phyloP scores from a whole-genome alignment of 345 rosid species.

The Aegle marmelos region DNA sequence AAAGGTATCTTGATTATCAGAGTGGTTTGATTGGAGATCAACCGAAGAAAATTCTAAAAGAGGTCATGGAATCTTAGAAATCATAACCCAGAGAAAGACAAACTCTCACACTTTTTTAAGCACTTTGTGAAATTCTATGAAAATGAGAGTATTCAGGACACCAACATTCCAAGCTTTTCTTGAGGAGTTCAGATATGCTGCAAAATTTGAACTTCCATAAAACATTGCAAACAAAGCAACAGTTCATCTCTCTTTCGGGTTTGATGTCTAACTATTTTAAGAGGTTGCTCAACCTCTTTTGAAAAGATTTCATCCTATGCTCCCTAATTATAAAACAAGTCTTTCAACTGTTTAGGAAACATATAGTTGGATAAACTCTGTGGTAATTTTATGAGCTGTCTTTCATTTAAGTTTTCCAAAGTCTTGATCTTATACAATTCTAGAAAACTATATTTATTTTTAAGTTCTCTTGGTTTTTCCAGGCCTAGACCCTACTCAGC shows the following conservation, averaged over 20 bases:
- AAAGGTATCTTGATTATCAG: not conserved
- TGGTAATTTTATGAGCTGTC: not conserved
- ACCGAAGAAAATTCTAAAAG: not conserved
- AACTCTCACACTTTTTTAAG: not conserved
- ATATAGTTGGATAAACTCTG: not conserved
- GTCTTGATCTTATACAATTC: not conserved
- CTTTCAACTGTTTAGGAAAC: not conserved
- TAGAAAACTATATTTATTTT: too few species aligned
- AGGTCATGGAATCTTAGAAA: not conserved
- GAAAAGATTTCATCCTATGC: not conserved
- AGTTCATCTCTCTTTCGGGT: not conserved
- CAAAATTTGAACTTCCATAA: not conserved
- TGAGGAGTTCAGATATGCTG: not conserved
- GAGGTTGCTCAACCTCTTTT: not conserved
- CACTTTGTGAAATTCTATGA: not conserved
- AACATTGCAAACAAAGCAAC: not conserved
- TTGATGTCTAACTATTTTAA: not conserved
- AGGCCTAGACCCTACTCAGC: not conserved
- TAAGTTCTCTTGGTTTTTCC: not conserved
- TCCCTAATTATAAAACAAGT: not conserved
- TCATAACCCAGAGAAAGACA: not conserved
- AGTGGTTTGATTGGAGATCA: not conserved
- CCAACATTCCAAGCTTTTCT: not conserved
- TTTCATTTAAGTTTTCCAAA: not conserved
- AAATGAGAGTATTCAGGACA: not conserved